A percentile compares a stretch with the other conserved stretches of the same genome.
These are phyloP conservation scores for Salicornia ramosissima DNA, from an alignment of 148 eudicot species.

Conservation along the genomic window DNA sequence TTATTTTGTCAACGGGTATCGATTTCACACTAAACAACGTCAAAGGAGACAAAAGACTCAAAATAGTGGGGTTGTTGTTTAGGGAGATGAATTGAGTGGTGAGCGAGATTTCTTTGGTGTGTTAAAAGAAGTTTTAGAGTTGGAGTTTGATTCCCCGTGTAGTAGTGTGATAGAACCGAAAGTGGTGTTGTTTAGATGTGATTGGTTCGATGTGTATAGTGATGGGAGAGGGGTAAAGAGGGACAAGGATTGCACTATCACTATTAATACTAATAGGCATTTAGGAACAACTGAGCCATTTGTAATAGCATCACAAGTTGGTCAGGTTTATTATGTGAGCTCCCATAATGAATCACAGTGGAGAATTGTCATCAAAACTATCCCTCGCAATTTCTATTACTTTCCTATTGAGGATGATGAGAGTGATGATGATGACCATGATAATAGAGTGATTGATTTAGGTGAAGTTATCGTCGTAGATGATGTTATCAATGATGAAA, in stretches of 20 bases:
- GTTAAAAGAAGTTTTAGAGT: neutral
- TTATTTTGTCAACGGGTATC: neutral
- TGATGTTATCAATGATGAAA: too few species aligned
- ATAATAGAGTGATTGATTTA: neutral
- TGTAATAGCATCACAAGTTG: neutral
- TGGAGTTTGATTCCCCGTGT: neutral
- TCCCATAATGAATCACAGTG: neutral
- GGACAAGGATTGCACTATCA: too few species aligned
- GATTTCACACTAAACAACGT: neutral
- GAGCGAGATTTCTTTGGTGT: neutral
- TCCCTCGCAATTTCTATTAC: neutral
- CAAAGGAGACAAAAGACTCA: neutral
- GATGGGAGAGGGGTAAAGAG: too few species aligned
- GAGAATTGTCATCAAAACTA: neutral
- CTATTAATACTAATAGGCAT: too few species aligned
- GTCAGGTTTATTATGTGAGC: neutral
- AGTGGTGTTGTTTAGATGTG: too few species aligned
- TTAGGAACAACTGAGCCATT: neutral
- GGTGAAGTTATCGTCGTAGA: too few species aligned
- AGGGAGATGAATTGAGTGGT: neutral
- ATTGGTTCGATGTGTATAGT: too few species aligned
- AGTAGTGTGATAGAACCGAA: too few species aligned
- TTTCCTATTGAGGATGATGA: neutral
- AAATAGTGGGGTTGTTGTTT: too few species aligned
- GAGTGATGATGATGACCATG: neutral